Evolutionary conservation across 1,284 basidiomycete species (phyloP).

Genomic region (Xerocomus amazonicus): DNA sequence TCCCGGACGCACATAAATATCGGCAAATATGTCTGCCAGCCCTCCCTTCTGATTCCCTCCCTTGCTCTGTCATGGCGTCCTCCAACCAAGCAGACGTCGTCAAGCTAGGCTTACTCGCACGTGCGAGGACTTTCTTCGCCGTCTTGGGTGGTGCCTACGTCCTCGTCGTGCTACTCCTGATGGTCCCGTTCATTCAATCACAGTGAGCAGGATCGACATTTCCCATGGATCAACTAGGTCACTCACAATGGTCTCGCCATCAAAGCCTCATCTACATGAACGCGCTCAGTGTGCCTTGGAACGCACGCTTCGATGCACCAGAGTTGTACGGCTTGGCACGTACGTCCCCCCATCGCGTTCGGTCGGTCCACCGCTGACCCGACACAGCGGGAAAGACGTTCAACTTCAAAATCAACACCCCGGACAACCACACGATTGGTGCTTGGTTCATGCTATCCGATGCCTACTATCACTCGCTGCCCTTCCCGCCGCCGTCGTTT

Average conservation of each 20-base stretch:
- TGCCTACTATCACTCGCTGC: constrained; percentile 52
- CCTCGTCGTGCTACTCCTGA: constrained; percentile 50
- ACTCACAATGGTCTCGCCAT: constrained; percentile 10
- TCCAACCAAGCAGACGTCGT: not conserved
- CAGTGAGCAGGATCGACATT: constrained; percentile 51
- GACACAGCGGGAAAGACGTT: constrained; percentile 70
- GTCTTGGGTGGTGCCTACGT: constrained; percentile 52
- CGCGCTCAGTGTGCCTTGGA: constrained; percentile 60
- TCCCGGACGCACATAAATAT: constrained; percentile 13
- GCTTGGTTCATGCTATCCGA: constrained; percentile 89
- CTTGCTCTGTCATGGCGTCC: constrained; percentile 8
- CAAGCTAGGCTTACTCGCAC: constrained; percentile 27
- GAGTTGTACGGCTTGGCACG: constrained; percentile 81
- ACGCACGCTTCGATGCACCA: constrained; percentile 61
- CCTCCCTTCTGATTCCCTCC: not conserved
- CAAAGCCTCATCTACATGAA: constrained; percentile 63
- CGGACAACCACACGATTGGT: constrained; percentile 78
- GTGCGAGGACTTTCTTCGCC: constrained; percentile 35
- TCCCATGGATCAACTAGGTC: constrained; percentile 5
- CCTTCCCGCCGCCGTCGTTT: constrained; percentile 32
- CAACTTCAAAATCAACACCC: constrained; percentile 67
- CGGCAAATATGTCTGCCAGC: constrained; percentile 1
- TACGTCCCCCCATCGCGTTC: constrained; percentile 26
- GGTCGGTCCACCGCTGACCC: not conserved
- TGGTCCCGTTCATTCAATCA: constrained; percentile 64